These are phyloP conservation scores for Trichaptum fuscoviolaceum DNA, from an alignment of 768 basidiomycete genomes.

Conservation along the genomic window DNA sequence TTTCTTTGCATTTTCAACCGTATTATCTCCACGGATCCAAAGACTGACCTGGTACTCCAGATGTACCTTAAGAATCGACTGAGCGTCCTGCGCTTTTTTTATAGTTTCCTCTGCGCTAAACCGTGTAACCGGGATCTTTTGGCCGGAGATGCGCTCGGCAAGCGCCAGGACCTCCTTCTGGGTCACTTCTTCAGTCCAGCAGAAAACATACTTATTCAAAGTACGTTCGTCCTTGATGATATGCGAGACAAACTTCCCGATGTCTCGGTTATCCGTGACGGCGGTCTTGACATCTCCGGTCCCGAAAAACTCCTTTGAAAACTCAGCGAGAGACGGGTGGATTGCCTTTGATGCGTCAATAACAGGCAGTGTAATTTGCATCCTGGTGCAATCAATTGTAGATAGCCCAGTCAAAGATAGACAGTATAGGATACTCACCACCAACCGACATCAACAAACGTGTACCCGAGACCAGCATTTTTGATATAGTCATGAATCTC, in stretches of 20 bases:
- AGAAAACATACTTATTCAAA: constrained; percentile 24
- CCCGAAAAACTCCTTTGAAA: constrained; percentile 3
- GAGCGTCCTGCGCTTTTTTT: background rate
- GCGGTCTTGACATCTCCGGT: constrained; percentile 12
- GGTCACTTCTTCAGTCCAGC: constrained; percentile 23
- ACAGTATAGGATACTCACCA: constrained; percentile 13
- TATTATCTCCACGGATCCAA: constrained; percentile 26
- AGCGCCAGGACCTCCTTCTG: constrained; percentile 20
- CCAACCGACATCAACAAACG: constrained; percentile 29
- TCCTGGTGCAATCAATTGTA: background rate
- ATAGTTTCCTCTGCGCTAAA: background rate
- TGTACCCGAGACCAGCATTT: constrained; percentile 21
- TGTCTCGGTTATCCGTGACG: constrained; percentile 21
- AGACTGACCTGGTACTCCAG: constrained; percentile 15
- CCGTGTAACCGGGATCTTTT: background rate
- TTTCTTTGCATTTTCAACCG: constrained; percentile 20
- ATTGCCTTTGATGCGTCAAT: constrained; percentile 13
- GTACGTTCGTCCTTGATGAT: constrained; percentile 28
- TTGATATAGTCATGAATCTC: constrained; percentile 22
- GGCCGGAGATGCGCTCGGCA: constrained; percentile 17
- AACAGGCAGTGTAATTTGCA: background rate
- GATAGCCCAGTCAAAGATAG: background rate
- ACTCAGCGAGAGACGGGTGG: constrained; percentile 5
- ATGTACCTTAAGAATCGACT: background rate
- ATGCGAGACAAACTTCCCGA: constrained; percentile 24